Evolutionary conservation across 768 basidiomycete genomes (phyloP), one percentile per base, ranked within the genome.

Genomic region (Lactarius psammicola): DNA sequence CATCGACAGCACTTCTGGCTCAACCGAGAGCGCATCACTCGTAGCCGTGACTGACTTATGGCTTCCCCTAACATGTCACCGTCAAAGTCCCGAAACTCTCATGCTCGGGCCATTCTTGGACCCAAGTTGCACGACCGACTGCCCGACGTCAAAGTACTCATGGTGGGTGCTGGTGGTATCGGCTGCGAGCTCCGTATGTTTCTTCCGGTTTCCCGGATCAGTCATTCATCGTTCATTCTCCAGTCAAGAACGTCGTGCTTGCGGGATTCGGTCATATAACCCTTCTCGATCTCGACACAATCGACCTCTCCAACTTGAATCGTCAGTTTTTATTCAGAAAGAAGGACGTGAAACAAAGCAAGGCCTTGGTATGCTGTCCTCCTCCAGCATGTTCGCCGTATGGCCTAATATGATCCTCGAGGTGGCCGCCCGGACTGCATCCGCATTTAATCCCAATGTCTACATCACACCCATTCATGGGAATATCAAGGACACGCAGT

Each of bases 231-330:
- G 49, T 42, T 26, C 9, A 31, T 36, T 30, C 49, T 31, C 13
- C 67, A 97, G 95, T 99, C 71, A 99, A 99, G 80, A 98, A 98
- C 74, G 82, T 98, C 54, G 94, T 96, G 17, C 79, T 97, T 57
- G 89, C 93, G 1, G 95, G 95, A 33, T 98, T 98, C 71, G 92
- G 92, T 23, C 82, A 90, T 74, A 96, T 97, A 68, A 94, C 94
- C 0, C 84, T 97, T 58, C 82, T 99, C 65, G 96, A 99, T 78
- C 82, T 99, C 68, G 96, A 99, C 77, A 99, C 96, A 23, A 99
- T 99, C 75, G 96, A 99, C 81, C 82, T 99, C 51, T 96, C 94
- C 57, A 99, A 99, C 75, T 80, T 98, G 60, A 99, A 99, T 73
- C 85, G 96, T 26, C 96, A 98, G 72, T 99, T 98, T 75, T 80